A percentile compares a stretch with the other conserved stretches of the same genome.
Conservation (phyloP, 176 grass and related monocot genomes). For the Oryza australiensis region DNA sequence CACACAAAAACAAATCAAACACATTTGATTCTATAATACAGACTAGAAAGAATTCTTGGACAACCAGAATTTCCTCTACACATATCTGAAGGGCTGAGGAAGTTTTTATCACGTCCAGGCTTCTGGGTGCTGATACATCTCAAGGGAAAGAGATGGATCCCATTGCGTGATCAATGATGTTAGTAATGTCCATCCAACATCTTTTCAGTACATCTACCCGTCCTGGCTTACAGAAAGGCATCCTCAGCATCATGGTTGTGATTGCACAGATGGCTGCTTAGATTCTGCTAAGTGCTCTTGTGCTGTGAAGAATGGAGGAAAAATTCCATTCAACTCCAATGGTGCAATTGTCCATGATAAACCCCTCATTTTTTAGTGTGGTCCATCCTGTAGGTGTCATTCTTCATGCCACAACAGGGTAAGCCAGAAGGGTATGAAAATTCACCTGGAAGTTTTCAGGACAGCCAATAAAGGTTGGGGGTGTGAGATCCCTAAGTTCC, state of each 20-base stretch:
- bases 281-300: conserved; percentile 54
- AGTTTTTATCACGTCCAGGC: conserved; percentile 40
- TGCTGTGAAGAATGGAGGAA: conserved; percentile 65
- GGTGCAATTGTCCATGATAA: conserved; percentile 65
- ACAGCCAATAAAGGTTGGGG: conserved; percentile 69
- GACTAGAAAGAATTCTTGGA: conserved; percentile 49
- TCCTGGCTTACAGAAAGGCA: conserved; percentile 24
- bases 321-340: conserved; percentile 68
- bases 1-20: too few relatives aligned
- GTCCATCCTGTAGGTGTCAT: conserved; percentile 68
- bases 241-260: conserved; percentile 48
- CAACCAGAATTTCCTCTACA: conserved; percentile 67
- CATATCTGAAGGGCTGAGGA: conserved; percentile 45
- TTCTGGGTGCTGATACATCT: conserved; percentile 60
- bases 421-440: conserved; percentile 66
- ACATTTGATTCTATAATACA: too few relatives aligned
- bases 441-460: conserved; percentile 74
- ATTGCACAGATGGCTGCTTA: conserved; percentile 58
- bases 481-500: conserved; percentile 72
- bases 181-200: conserved; percentile 42
- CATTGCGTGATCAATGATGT: conserved; percentile 71
- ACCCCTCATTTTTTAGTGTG: conserved; percentile 69
- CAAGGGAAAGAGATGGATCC: conserved; percentile 49
- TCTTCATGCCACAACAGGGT: conserved; percentile 70
- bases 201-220: conserved; percentile 58